Evolutionary conservation across 306 rosid species (phyloP).

Genomic region (Luffa aegyptiaca): DNA sequence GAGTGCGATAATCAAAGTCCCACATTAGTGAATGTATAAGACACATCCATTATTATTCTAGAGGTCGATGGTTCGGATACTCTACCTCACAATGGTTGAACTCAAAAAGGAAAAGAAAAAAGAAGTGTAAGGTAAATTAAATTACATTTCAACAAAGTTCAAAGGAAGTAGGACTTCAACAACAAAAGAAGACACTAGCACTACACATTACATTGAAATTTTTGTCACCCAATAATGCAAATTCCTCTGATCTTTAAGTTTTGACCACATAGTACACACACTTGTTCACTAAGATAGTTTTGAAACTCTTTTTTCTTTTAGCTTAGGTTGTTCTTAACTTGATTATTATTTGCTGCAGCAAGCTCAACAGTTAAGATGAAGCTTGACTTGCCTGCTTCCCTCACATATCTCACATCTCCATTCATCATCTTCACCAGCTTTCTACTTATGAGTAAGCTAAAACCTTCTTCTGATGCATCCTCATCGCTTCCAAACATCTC

Average conservation of each 20-base stretch:
- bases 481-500: conserved; percentile 68
- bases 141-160: not conserved
- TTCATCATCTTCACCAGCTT: conserved; percentile 77
- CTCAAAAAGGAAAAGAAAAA: too few species aligned
- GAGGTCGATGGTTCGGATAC: too few species aligned
- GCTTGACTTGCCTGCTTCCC: conserved; percentile 60
- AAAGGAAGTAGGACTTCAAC: not conserved
- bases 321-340: not conserved
- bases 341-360: conserved; percentile 20
- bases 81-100: too few species aligned
- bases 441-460: conserved; percentile 67
- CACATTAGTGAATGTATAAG: too few species aligned
- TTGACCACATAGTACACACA: not conserved
- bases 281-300: not conserved
- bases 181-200: not conserved
- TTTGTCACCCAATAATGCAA: not conserved
- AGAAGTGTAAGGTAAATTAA: not conserved
- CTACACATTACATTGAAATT: not conserved
- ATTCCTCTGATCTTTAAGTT: not conserved
- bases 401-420: conserved; percentile 71
- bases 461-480: conserved; percentile 61
- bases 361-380: conserved; percentile 68
- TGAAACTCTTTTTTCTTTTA: not conserved
- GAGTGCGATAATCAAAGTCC: too few species aligned
- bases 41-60: too few species aligned